Evolutionary conservation across 805 yeast genomes (phyloP).

Genomic region (Novakomyces olei): DNA sequence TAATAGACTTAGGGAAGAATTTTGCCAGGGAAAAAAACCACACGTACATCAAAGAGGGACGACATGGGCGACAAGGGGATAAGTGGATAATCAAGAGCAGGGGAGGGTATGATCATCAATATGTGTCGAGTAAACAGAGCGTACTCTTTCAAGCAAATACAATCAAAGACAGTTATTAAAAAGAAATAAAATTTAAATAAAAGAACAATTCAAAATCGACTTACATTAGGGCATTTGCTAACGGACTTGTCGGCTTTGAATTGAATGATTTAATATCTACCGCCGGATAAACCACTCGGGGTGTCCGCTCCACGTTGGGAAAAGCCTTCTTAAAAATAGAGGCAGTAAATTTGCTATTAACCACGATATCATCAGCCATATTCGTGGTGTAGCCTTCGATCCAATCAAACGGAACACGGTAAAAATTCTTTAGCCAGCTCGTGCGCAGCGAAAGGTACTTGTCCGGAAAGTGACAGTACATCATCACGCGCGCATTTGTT

Average conservation of each 20-base stretch:
- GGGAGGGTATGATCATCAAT: too few species aligned
- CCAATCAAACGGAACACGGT: slow-evolving; percentile 65
- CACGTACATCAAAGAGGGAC: too few species aligned
- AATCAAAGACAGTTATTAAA: too few species aligned
- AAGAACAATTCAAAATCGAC: too few species aligned
- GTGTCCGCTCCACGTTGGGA: slow-evolving; percentile 14
- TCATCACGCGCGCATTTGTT: slow-evolving; percentile 31
- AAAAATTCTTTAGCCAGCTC: slow-evolving; percentile 31
- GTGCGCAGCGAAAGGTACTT: slow-evolving; percentile 41
- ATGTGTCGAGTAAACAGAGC: too few species aligned
- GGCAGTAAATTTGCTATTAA: slow-evolving; percentile 70
- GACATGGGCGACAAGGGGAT: too few species aligned
- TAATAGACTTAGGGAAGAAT: not conserved
- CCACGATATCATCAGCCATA: slow-evolving; percentile 57
- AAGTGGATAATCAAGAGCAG: too few species aligned
- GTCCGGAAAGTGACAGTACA: slow-evolving; percentile 95
- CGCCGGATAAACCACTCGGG: slow-evolving; percentile 56
- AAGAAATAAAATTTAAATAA: too few species aligned
- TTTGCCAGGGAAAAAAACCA: too few species aligned
- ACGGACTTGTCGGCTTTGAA: too few species aligned
- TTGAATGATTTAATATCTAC: slow-evolving; percentile 39
- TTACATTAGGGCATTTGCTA: too few species aligned
- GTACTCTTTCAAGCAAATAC: too few species aligned
- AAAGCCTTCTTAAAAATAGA: slow-evolving; percentile 47
- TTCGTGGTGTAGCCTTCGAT: slow-evolving; percentile 64